Evolutionary conservation across 768 basidiomycete species (phyloP).

Genomic region (Tephrocybe sp.): DNA sequence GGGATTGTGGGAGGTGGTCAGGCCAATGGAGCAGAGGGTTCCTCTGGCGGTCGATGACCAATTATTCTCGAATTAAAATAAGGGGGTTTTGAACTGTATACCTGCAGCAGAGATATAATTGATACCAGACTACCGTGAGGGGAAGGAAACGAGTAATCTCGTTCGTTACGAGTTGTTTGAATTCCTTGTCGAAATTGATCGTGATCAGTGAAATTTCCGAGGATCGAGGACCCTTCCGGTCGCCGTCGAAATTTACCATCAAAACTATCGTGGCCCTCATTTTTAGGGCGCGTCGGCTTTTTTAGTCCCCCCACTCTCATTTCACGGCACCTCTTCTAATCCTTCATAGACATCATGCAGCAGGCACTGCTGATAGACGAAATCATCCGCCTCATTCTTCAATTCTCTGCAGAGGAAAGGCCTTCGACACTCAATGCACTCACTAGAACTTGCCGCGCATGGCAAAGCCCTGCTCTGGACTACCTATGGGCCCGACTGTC

Average conservation of each 20-base stretch:
- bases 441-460: constrained; percentile 43
- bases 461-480: constrained; percentile 49
- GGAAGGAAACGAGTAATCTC: too few relatives aligned
- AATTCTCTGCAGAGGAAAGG: constrained; percentile 26
- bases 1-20: constrained; percentile 63
- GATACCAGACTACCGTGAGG: neutral
- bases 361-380: constrained; percentile 46
- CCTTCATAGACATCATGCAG: constrained; percentile 33
- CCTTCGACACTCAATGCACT: constrained; percentile 29
- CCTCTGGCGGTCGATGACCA: constrained; percentile 16
- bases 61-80: too few relatives aligned
- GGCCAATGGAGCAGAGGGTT: constrained; percentile 41
- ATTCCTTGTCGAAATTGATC: too few relatives aligned
- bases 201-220: constrained; percentile 1
- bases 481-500: constrained; percentile 40
- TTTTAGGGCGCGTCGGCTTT: neutral
- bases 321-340: neutral
- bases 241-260: neutral
- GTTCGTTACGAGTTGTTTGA: too few relatives aligned
- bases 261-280: constrained; percentile 1
- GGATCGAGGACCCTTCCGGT: constrained; percentile 18
- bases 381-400: constrained; percentile 42
- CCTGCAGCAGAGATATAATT: constrained; percentile 2
- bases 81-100: neutral
- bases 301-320: constrained; percentile 1